Percentiles rank a stretch among this genome's conserved stretches.
These are phyloP conservation scores for Penicillium thymicola DNA, from an alignment of 2,329 filamentous ascomycete species.

Conservation along the genomic window DNA sequence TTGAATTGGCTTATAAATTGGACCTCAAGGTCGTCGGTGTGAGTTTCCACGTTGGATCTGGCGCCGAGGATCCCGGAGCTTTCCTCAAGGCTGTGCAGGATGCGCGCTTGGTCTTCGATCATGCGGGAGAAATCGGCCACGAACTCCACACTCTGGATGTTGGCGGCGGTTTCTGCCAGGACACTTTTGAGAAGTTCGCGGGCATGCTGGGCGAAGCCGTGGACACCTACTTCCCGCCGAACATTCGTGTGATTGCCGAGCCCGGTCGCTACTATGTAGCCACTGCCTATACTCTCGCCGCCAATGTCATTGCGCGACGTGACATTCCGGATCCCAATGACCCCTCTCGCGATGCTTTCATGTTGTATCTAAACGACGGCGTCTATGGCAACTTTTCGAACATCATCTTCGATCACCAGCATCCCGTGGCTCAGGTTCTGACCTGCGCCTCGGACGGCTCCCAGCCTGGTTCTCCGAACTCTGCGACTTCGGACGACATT, in stretches of 20 bases:
- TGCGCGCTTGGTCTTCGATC: conserved; percentile 82
- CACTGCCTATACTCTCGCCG: conserved; percentile 88
- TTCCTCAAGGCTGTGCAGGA: conserved; percentile 90
- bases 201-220: conserved; percentile 73
- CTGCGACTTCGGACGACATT: conserved; percentile 48
- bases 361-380: conserved; percentile 96
- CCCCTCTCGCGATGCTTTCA: conserved; percentile 62
- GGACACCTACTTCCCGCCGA: conserved; percentile 81
- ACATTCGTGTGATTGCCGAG: conserved; percentile 86
- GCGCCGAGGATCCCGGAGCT: conserved; percentile 86
- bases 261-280: conserved; percentile 96
- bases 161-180: conserved; percentile 85
- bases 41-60: conserved; percentile 96
- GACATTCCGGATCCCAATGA: conserved; percentile 69
- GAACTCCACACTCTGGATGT: conserved; percentile 85
- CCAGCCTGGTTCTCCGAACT: conserved; percentile 53
- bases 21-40: conserved; percentile 90
- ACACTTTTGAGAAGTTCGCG: conserved; percentile 90
- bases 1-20: conserved; percentile 75
- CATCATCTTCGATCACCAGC: conserved; percentile 99
- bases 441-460: conserved; percentile 58
- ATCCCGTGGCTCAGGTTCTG: conserved; percentile 79
- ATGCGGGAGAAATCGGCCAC: conserved; percentile 73
- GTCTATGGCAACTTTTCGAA: conserved; percentile 98
- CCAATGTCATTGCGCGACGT: conserved; percentile 92